phyloP scores from a whole-genome alignment of 2,329 filamentous ascomycete genomes.

The Neofusicoccum sp. region DNA sequence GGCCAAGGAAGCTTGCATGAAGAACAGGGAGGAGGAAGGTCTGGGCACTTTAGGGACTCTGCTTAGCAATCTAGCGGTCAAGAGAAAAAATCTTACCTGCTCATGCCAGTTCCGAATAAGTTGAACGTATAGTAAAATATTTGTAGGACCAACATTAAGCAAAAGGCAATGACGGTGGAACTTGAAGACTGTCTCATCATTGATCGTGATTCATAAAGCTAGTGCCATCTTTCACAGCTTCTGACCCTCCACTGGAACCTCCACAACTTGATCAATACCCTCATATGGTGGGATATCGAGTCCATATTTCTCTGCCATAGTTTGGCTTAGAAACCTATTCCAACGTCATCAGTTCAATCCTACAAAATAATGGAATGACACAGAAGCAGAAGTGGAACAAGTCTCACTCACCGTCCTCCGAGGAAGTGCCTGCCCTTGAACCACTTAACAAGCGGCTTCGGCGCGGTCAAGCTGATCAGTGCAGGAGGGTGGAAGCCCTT shows the following conservation, averaged over 20 bases:
- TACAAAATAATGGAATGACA: not conserved
- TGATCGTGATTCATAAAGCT: conserved; percentile 1
- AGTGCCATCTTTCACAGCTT: conserved; percentile 45
- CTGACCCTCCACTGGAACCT: conserved; percentile 60
- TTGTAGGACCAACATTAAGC: not conserved
- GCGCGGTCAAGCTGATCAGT: conserved; percentile 87
- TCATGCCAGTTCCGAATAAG: too few relatives aligned
- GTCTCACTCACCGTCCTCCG: conserved; percentile 68
- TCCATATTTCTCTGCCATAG: conserved; percentile 81
- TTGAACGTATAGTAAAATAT: too few relatives aligned
- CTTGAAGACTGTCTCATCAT: not conserved
- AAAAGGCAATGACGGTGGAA: not conserved
- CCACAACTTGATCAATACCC: conserved; percentile 86
- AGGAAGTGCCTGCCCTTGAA: conserved; percentile 91
- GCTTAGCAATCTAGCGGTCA: too few relatives aligned
- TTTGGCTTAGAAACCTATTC: conserved; percentile 73
- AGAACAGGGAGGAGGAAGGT: too few relatives aligned
- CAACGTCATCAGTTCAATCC: conserved; percentile 22
- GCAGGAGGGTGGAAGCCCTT: conserved; percentile 78
- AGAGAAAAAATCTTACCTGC: too few relatives aligned
- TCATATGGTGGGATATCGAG: conserved; percentile 81
- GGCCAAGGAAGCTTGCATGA: too few relatives aligned
- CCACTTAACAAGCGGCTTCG: conserved; percentile 83
- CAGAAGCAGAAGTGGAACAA: not conserved
- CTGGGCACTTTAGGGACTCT: too few relatives aligned